A percentile compares a stretch with the other conserved stretches of the same genome.
These are phyloP conservation scores for Oryza glumipatula DNA, from an alignment of 176 grass and related monocot genomes.

Conservation along the genomic window DNA sequence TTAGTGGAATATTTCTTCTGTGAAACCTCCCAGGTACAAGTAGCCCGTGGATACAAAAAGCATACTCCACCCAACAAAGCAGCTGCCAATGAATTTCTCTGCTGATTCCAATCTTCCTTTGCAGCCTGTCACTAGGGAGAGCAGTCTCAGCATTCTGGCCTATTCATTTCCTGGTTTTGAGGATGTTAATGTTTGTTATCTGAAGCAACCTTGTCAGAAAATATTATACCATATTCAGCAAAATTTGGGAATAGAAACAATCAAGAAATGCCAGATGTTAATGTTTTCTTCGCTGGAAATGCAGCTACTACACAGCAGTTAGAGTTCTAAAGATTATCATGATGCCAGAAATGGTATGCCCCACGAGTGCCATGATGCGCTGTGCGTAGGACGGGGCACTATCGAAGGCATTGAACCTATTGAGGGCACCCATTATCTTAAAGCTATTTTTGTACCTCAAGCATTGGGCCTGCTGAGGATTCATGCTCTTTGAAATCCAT, in stretches of 20 bases:
- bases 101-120: conserved; percentile 36
- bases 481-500: conserved; percentile 19
- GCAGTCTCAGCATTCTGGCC: conserved; percentile 6
- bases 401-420: conserved; percentile 21
- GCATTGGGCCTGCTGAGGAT: conserved; percentile 26
- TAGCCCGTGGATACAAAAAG: conserved; percentile 33
- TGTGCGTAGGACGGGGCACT: background rate
- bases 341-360: conserved; percentile 28
- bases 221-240: conserved; percentile 3
- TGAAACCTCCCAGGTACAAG: conserved; percentile 48
- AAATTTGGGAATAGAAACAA: conserved; percentile 29
- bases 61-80: conserved; percentile 38
- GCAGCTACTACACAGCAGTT: background rate
- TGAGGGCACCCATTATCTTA: conserved; percentile 15
- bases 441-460: conserved; percentile 32
- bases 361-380: background rate
- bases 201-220: conserved; percentile 32
- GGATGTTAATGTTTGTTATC: background rate
- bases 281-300: conserved; percentile 29
- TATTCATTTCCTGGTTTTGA: conserved; percentile 22
- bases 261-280: conserved; percentile 20
- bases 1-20: conserved; percentile 30
- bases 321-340: conserved; percentile 30
- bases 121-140: conserved; percentile 15
- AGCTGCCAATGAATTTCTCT: conserved; percentile 33